Evolutionary conservation across 768 basidiomycete genomes (phyloP).

Genomic region (Trametes gibbosa): DNA sequence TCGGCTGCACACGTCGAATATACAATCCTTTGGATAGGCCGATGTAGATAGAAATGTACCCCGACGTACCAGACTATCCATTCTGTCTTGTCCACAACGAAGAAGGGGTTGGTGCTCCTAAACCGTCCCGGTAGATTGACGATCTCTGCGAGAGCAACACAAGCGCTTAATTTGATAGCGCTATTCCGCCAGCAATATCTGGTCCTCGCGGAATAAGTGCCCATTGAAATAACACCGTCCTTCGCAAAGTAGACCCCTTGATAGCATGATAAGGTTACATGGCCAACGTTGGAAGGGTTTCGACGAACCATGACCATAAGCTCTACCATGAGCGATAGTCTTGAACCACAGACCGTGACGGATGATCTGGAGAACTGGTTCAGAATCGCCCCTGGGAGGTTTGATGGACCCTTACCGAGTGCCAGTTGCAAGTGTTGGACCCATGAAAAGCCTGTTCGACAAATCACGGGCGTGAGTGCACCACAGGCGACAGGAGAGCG

Average conservation of each 20-base stretch:
- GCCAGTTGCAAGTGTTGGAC: constrained; percentile 64
- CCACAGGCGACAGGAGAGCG: background rate
- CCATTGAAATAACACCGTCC: constrained; percentile 50
- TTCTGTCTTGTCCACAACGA: constrained; percentile 60
- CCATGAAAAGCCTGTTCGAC: constrained; percentile 62
- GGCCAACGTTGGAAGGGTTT: background rate
- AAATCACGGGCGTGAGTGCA: background rate
- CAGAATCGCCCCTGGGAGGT: background rate
- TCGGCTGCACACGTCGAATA: constrained; percentile 37
- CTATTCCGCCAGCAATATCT: constrained; percentile 52
- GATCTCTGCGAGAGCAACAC: constrained; percentile 62
- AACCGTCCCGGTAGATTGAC: constrained; percentile 60
- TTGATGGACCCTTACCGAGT: constrained; percentile 45
- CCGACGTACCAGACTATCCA: constrained; percentile 62
- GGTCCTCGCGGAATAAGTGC: constrained; percentile 36
- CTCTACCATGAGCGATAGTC: constrained; percentile 52
- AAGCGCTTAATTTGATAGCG: constrained; percentile 42
- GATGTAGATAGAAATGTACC: background rate
- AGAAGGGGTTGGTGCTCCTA: constrained; percentile 49
- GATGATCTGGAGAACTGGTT: constrained; percentile 47
- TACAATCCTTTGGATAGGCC: background rate
- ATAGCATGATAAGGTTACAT: background rate
- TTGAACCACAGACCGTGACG: constrained; percentile 71
- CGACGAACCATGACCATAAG: constrained; percentile 56
- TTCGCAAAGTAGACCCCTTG: constrained; percentile 71